Base-by-base conservation (phyloP, 2,329 filamentous ascomycete species). In the Claviceps paspali region DNA sequence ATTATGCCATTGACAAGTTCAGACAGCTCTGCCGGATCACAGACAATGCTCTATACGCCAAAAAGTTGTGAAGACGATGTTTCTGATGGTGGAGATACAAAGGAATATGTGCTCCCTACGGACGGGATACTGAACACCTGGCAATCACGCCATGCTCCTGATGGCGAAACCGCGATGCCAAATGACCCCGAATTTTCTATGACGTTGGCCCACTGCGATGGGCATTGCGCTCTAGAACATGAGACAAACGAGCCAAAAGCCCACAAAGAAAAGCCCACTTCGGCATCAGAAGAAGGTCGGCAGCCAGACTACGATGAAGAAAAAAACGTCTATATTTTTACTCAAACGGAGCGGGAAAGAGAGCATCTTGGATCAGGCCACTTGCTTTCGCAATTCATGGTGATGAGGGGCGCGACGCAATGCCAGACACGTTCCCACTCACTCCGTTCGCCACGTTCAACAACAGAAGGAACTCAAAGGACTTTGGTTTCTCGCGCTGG, bases 311-410 rank as follows among this genome's bases (percentile, higher is more conserved):
- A 12, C 26, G 24, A 11, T 12, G 19, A 29, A 21, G 18, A 23
- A 12, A 29, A 28, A 8, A 9, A 5, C 22, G 33, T 10, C 17
- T 7, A 12, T 12, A 11, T 22, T 11, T 8, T 27, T 14, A 15
- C 10, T 8, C 18, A 21, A 21, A 12, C n/a, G 24, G 18, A n/a
- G 3, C 14, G 5, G 14, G 29, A 17, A 17, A 35, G 10, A 9
- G 10, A 29, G 5, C 18, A 33, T 14, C 29, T 29, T 33, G 24
- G 21, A n/a, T 21, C 40, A 21, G 27, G 28, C 5, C 23, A 31
- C n/a, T 28, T 42, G 12, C 15, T 42, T 14, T 40, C 31, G 15
- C 30, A 19, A 8, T 42, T 40, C 8, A 42, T 42, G 40, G 31
- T 28, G n/a, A 38, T 42, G 38, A 35, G 27, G 28, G 38, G 38